Evolutionary conservation across 108 stramenopile species (phyloP).

Genomic region (Nitzschia palea): DNA sequence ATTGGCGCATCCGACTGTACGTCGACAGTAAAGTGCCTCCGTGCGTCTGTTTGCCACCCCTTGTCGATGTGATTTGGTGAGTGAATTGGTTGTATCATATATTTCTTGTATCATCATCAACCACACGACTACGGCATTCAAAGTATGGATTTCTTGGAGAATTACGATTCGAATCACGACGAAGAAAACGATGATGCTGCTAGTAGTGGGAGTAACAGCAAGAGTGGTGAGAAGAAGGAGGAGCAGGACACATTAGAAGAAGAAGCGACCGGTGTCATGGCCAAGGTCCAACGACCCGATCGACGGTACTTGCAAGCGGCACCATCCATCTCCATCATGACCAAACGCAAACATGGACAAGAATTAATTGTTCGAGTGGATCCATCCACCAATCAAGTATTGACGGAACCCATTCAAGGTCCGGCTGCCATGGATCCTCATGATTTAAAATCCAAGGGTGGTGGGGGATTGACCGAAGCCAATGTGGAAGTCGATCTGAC

Average conservation of each 20-base stretch:
- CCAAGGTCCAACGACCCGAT: slow-evolving; percentile 55
- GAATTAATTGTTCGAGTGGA: slow-evolving; percentile 35
- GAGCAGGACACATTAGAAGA: no score
- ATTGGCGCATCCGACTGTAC: no score
- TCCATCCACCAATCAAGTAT: slow-evolving; percentile 27
- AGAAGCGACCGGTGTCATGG: not conserved
- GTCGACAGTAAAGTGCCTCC: no score
- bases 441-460: slow-evolving; percentile 1
- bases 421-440: slow-evolving; percentile 40
- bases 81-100: no score
- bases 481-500: slow-evolving; percentile 57
- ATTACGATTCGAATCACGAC: slow-evolving; percentile 38
- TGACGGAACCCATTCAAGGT: slow-evolving; percentile 54
- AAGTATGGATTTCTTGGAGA: slow-evolving; percentile 45
- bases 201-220: not conserved
- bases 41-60: no score
- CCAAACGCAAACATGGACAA: slow-evolving; percentile 44
- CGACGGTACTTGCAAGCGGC: slow-evolving; percentile 50
- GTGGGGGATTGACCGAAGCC: slow-evolving; percentile 25
- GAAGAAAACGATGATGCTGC: not conserved
- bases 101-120: not conserved
- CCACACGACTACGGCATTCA: not conserved
- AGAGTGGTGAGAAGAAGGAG: not conserved
- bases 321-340: slow-evolving; percentile 39
- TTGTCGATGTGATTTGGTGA: no score